A percentile compares a stretch with the other conserved stretches of the same genome.
These are phyloP conservation scores for Castanea sativa DNA, from an alignment of 306 rosid genomes.

Conservation along the genomic window DNA sequence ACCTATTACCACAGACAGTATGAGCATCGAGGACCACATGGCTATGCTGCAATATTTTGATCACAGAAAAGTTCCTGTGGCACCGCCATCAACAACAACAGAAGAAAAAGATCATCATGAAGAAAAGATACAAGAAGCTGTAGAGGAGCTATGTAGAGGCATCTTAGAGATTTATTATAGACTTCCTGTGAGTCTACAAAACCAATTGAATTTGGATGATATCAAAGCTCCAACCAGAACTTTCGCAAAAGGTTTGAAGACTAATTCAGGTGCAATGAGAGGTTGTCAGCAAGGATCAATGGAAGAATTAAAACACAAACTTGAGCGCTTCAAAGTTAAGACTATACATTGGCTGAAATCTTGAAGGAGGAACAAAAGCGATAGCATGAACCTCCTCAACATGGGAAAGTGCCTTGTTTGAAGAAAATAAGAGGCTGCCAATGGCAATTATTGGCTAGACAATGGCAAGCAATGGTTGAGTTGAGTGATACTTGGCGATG, in stretches of 20 bases:
- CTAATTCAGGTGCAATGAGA: background rate
- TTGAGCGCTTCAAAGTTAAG: background rate
- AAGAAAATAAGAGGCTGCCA: too few species aligned
- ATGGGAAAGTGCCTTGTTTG: too few species aligned
- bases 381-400: background rate
- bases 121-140: background rate
- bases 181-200: background rate
- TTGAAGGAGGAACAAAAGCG: background rate
- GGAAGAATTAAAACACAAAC: background rate
- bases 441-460: too few species aligned
- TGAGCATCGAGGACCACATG: too few species aligned
- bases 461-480: too few species aligned
- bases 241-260: background rate
- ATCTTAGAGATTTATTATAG: background rate
- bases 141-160: background rate
- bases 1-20: too few species aligned
- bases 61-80: background rate
- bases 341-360: background rate
- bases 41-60: too few species aligned
- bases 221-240: background rate
- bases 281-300: background rate
- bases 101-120: background rate
- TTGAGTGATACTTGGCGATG: too few species aligned
- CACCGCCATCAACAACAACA: background rate
- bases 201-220: background rate